Conservation (phyloP, 148 eudicot species). For the Suaeda aralocaspica region DNA sequence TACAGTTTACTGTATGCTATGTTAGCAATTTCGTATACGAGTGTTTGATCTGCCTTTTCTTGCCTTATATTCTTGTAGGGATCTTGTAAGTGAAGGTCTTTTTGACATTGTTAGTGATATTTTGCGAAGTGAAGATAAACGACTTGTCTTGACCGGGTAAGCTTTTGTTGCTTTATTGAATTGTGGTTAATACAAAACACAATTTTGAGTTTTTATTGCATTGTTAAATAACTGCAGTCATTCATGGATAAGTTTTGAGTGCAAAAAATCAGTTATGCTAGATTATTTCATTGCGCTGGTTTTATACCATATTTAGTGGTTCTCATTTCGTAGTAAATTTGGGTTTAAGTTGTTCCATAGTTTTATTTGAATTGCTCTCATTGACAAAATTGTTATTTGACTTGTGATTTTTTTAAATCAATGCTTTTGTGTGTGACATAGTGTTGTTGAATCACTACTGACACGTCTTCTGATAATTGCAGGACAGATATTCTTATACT, state of each 20-base stretch:
- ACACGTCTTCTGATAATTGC: conserved; percentile 54
- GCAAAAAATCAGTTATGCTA: neutral
- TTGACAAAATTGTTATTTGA: neutral
- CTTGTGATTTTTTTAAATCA: neutral
- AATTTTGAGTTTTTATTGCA: neutral
- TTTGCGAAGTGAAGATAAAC: conserved; percentile 62
- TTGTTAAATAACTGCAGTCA: neutral
- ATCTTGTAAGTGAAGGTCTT: conserved; percentile 81
- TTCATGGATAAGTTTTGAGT: neutral
- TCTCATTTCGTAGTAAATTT: neutral
- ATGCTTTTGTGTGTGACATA: neutral
- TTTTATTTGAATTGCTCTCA: neutral
- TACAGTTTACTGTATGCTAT: neutral
- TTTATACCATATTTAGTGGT: neutral
- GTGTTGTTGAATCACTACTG: conserved; percentile 16
- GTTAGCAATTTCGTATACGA: neutral
- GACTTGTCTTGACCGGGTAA: conserved; percentile 85
- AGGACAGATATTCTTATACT: conserved; percentile 97
- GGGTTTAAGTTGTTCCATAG: neutral
- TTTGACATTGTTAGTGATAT: conserved; percentile 74
- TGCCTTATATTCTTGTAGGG: conserved; percentile 48
- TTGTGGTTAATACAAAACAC: neutral
- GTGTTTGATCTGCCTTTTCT: conserved; percentile 11
- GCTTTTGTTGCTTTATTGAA: neutral
- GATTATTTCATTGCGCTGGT: neutral